Conservation (phyloP, 192 early-diverging fungal species). For the Allomyces macrogynus region DNA sequence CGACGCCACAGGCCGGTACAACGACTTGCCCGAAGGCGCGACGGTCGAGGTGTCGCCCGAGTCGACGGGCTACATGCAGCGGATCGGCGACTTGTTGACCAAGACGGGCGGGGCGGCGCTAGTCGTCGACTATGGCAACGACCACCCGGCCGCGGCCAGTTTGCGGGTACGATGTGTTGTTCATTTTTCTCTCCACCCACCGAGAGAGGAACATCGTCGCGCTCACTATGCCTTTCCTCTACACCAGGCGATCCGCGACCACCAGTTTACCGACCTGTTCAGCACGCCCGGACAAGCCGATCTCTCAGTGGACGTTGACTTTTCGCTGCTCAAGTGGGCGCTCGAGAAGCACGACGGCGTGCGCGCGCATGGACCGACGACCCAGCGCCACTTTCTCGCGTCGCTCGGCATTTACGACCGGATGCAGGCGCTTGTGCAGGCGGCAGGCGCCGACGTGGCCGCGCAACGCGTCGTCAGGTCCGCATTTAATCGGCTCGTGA, state of each 20-base stretch:
- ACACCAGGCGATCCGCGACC: conserved; percentile 53
- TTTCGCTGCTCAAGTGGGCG: conserved; percentile 44
- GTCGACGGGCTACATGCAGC: conserved; percentile 33
- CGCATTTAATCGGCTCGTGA: conserved; percentile 52
- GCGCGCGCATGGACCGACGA: conserved; percentile 45
- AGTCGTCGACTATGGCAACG: conserved; percentile 77
- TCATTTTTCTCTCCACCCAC: neutral
- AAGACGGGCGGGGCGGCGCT: conserved; percentile 47
- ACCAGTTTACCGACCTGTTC: conserved; percentile 61
- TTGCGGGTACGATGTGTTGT: conserved; percentile 33
- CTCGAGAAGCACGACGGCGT: conserved; percentile 14
- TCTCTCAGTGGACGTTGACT: conserved; percentile 85
- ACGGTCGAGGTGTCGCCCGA: conserved; percentile 72
- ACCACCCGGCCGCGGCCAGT: conserved; percentile 51
- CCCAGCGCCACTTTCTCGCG: conserved; percentile 55
- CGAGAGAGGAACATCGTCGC: neutral
- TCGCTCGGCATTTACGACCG: conserved; percentile 63
- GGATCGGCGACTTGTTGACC: conserved; percentile 49
- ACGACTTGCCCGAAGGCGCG: conserved; percentile 45
- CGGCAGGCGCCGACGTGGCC: conserved; percentile 17
- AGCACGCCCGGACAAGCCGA: conserved; percentile 63
- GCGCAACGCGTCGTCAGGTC: conserved; percentile 39
- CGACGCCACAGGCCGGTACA: conserved; percentile 2
- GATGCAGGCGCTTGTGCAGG: conserved; percentile 40
- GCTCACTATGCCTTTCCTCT: neutral